Evolutionary conservation across 2,329 filamentous ascomycete species (phyloP).

Genomic region (Polytolypa hystricis): DNA sequence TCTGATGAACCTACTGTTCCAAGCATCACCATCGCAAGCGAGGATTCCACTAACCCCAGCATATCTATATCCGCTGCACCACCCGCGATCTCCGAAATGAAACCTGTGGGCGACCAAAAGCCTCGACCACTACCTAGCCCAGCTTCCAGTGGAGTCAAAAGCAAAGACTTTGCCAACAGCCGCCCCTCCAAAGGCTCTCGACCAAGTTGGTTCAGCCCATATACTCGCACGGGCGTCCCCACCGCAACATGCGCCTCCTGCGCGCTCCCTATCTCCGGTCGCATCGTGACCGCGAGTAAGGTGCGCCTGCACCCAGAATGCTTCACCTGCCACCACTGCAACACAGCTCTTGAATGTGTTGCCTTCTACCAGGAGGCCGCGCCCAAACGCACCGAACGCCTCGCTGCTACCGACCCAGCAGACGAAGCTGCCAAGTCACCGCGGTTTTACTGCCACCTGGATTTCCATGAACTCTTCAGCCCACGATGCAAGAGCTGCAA

Average conservation of each 20-base stretch:
- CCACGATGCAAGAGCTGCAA: slow-evolving; percentile 92
- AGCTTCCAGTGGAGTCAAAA: slow-evolving; percentile 10
- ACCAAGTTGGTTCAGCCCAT: slow-evolving; percentile 26
- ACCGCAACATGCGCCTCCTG: slow-evolving; percentile 78
- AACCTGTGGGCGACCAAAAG: slow-evolving; percentile 10
- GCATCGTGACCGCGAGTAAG: slow-evolving; percentile 74
- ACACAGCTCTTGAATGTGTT: slow-evolving; percentile 80
- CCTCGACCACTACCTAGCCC: slow-evolving; percentile 13
- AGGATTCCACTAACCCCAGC: slow-evolving; percentile 13
- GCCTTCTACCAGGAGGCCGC: slow-evolving; percentile 93
- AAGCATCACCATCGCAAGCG: slow-evolving; percentile 4
- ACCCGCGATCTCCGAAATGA: slow-evolving; percentile 21
- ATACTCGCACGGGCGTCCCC: slow-evolving; percentile 39
- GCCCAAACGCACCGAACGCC: slow-evolving; percentile 54
- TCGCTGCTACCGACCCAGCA: slow-evolving; percentile 53
- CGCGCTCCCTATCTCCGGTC: slow-evolving; percentile 71
- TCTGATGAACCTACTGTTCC: slow-evolving; percentile 29
- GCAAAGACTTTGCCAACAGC: neutral
- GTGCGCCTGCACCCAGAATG: slow-evolving; percentile 85
- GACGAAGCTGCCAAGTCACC: slow-evolving; percentile 50
- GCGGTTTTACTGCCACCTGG: slow-evolving; percentile 94
- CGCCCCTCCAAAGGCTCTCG: slow-evolving; percentile 15
- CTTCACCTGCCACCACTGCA: slow-evolving; percentile 80
- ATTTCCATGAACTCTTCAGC: slow-evolving; percentile 91
- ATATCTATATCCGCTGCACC: slow-evolving; percentile 12